phyloP scores from a whole-genome alignment of 345 rosid species.

The Excoecaria agallocha region DNA sequence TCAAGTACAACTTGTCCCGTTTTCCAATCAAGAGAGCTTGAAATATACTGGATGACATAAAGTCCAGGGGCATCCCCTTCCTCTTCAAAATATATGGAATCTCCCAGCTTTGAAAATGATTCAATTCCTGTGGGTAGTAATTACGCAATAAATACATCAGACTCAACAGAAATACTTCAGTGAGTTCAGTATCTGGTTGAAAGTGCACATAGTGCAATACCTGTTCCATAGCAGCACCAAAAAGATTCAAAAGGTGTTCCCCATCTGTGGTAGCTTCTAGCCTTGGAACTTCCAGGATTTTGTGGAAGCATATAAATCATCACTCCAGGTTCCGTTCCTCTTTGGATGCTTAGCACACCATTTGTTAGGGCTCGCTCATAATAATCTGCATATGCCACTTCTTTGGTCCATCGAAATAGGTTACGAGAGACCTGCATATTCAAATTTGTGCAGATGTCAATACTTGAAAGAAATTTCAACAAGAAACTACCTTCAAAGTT shows the following conservation, averaged over 20 bases:
- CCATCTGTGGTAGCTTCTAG: slow-evolving; percentile 74
- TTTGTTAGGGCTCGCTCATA: slow-evolving; percentile 89
- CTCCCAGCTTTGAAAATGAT: slow-evolving; percentile 91
- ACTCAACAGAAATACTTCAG: background rate
- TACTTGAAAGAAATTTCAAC: background rate
- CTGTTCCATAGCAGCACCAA: slow-evolving; percentile 99
- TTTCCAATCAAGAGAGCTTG: slow-evolving; percentile 76
- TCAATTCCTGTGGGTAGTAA: slow-evolving; percentile 51
- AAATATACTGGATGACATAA: slow-evolving; percentile 72
- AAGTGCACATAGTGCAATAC: slow-evolving; percentile 29
- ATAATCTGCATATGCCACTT: slow-evolving; percentile 80
- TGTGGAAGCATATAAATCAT: slow-evolving; percentile 98
- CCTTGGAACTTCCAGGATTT: slow-evolving; percentile 72
- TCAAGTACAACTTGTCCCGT: slow-evolving; percentile 45
- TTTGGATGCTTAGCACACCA: slow-evolving; percentile 85
- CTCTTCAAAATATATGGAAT: slow-evolving; percentile 87
- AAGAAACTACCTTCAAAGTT: background rate
- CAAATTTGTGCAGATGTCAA: background rate
- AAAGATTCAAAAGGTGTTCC: slow-evolving; percentile 66
- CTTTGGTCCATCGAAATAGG: slow-evolving; percentile 91
- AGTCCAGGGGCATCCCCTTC: slow-evolving; percentile 60
- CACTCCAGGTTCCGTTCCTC: slow-evolving; percentile 83
- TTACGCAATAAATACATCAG: background rate
- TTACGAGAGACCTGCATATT: slow-evolving; percentile 72
- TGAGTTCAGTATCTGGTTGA: background rate